Evolutionary conservation across 2,329 filamentous ascomycete species (phyloP), one percentile per base, ranked within the genome.

Genomic region (Phaeoacremonium minimum): DNA sequence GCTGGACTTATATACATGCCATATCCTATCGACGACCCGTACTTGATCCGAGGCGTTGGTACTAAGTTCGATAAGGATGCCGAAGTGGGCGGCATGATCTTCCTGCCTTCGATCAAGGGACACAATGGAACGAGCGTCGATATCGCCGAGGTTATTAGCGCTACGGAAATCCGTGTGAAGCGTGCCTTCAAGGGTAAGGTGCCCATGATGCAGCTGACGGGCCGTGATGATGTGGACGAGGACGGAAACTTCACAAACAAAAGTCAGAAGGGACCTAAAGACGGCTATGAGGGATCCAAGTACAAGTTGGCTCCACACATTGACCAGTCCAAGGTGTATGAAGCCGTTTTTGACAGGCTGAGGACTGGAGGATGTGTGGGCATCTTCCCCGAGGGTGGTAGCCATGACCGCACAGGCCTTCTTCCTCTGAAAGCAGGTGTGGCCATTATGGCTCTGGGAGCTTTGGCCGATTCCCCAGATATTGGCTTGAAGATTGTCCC

Each of bases 351-450:
- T 61, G 77, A 83, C 46, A 80, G 88, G 18, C 73, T 98, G 20
- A 81, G 83, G 47, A 75, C 77, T 28, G 89, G 88, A 32, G 91
- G 90, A 14, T 95, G 89, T 56, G 86, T 97, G 37, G 93, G 91
- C 44, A 96, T 98, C 54, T 98, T 97, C 60, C 91, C 91, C 3
- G 91, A 98, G 64, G 91, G 91, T 48, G 91, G 91, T 52, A 96
- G 90, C 57, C 91, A 97, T 63, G 91, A 97, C 60, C 83, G 91
- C 43, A 89, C 91, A 0, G 88, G 95, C 56, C 73, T 97, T 31
- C 73, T 97, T 29, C 91, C 93, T 15, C 71, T 97, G 44, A 97
- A 97, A 73, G 91, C 93, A 51, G 91, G 91, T 59, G 88, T 98
- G 42, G 93, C 93, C 40, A 93, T 98, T 55, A 98, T 98, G 91